Evolutionary conservation across 768 basidiomycete species (phyloP), one percentile per base, ranked within the genome.

Genomic region (Mrakia gelida): DNA sequence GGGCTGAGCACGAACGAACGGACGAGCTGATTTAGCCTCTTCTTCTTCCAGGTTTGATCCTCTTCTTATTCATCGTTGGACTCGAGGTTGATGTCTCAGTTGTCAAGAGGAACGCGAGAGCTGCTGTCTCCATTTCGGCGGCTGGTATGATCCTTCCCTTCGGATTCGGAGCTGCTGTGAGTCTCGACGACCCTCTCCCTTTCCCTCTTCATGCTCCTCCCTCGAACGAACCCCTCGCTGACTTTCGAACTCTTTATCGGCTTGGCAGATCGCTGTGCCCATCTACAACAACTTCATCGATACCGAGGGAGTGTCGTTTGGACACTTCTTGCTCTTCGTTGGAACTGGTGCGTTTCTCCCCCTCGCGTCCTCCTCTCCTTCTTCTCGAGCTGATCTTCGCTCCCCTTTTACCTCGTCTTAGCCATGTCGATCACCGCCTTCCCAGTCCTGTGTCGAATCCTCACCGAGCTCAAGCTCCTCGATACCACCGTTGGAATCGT

Each of bases 401-500:
- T 68, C 43, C 13, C 1, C 1, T 9, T 30, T 11, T 28, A 0
- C 16, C 52, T 15, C 0, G 2, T 26, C 32, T 92, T 93, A 9
- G 92, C 93, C 1, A 87, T 92, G 80, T 89, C 91, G 41, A 87
- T 87, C 82, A 87, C 86, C 3, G 91, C 91, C 0, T 93, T 93
- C 85, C 91, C 92, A 0, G 91, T 93, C 7, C 87, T 93, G 3
- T 92, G 91, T 85, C 88, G 93, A 56, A 95, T 94, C 82, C 87
- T 96, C 32, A 91, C 91, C 1, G 92, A 92, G 80, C 87, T 91
- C 80, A 91, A 91, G 82, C 88, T 97, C 3, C 87, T 95, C 71
- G 90, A 92, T 67, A 94, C 92, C 32, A 88, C 88, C 28, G 93
- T 97, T n/a, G 94, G 94, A 1, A 87, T 92, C 0, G 89, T 94